Evolutionary conservation across 306 rosid species (phyloP), one percentile per base, ranked within the genome.

Genomic region (Castanopsis chinensis): DNA sequence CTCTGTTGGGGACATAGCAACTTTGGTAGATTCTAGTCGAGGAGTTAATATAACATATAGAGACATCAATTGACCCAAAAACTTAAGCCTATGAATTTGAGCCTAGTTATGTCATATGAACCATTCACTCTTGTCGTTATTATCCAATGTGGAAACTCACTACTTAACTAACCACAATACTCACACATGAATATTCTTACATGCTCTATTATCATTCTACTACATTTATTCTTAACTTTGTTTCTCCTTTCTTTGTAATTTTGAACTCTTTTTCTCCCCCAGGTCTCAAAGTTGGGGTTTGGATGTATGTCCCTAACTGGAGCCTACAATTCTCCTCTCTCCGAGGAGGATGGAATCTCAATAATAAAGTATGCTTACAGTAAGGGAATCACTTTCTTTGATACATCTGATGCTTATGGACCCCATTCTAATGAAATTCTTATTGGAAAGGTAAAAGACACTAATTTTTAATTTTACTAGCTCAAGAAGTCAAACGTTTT

Each of bases 251-350:
- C 51, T 19, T 67, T 33, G 27, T 33, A 67, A 19, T 33, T 33
- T 4, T 67, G 3, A 1, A 28, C 41, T 1, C 10, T 63, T 27
- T 1, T 63, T 2, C 64, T 69, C 55, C 59, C 25, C 52, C 70
- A 83, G 90, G 90, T 87, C 5, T 87, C 90, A 28, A 82, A 55
- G 59, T 17, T 87, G 87, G 90, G 88, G 21, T 87, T 87, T 72
- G 90, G 88, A 28, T 87, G 90, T 72, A 78, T 64, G 81, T 82
- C 86, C 14, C 78, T 84, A 5, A 35, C 76, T 21, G 88, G 86
- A 57, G 7, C 67, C 1, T 79, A 77, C 35, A 87, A 84, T 60
- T 75, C 86, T 59, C 84, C 88, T 60, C 21, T 79, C n/a, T 14
- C 84, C 27, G 77, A 78, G 11, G 83, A 75, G 41, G 78, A 69